Conservation (phyloP, 768 basidiomycete species). For the Russula sp. region DNA sequence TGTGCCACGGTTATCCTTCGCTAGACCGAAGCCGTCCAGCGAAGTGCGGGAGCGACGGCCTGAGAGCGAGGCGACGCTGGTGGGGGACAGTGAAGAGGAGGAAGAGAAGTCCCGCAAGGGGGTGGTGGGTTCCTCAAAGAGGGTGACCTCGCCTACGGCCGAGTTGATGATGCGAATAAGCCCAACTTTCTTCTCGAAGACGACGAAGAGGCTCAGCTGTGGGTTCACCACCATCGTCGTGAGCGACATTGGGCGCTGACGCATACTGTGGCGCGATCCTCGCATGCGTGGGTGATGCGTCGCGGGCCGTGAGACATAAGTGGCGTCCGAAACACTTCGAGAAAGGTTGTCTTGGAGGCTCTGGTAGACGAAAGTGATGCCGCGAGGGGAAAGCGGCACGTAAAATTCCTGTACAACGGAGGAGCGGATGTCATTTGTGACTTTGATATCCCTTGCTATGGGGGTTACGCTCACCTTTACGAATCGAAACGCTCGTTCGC, state of each 20-base stretch:
- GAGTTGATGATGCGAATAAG: constrained; percentile 76
- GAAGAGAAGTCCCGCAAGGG: constrained; percentile 13
- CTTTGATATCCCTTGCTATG: not conserved
- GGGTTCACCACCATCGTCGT: constrained; percentile 46
- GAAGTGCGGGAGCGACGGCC: constrained; percentile 36
- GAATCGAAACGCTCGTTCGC: constrained; percentile 76
- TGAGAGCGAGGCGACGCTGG: constrained; percentile 21
- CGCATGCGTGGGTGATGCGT: constrained; percentile 17
- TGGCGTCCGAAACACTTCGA: constrained; percentile 38
- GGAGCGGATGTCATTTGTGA: too few species aligned
- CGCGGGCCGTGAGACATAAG: constrained; percentile 23
- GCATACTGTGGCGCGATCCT: constrained; percentile 3
- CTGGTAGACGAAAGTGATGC: constrained; percentile 64
- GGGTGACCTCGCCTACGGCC: constrained; percentile 69
- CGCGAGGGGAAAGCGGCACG: constrained; percentile 61
- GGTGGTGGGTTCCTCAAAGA: constrained; percentile 37
- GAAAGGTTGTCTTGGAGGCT: constrained; percentile 43
- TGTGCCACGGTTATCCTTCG: constrained; percentile 32
- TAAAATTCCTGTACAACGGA: constrained; percentile 62
- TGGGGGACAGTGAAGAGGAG: constrained; percentile 7
- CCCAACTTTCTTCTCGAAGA: constrained; percentile 85
- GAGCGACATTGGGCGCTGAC: not conserved
- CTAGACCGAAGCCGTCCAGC: constrained; percentile 36
- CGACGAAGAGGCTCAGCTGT: constrained; percentile 72
- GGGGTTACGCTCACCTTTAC: constrained; percentile 48